Base-by-base conservation (phyloP, 2,329 filamentous ascomycete species). In the Calonectria leucothoes region DNA sequence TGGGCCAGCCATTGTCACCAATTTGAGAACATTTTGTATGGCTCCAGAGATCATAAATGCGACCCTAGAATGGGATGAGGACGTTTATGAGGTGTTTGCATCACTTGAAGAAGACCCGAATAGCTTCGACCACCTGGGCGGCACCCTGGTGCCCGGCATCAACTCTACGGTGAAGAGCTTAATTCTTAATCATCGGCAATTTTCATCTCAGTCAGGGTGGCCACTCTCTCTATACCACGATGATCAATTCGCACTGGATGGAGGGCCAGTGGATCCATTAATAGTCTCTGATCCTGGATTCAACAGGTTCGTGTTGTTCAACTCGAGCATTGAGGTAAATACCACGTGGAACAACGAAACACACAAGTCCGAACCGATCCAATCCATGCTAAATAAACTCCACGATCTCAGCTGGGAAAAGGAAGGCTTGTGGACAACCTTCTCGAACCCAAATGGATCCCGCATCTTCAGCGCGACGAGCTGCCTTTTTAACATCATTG, bases 371-470 rank as follows among this genome's bases (percentile, higher is more conserved):
- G 39, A 45, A 3, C 17, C 20, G 3, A 20, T n/a, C 4, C 17
- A n/a, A 17, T 45, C 39, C 20, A 45, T 45, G 39, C 39, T 45
- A 1, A 10, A 45, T n/a, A 20, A n/a, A 10, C 5, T 74, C 2
- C 65, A 39, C 8, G 37, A 72, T 25, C 6, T 17, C 0, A 69
- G 39, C 1, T 39, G 31, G 3, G 11, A 2, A 1, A 15, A 20
- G 0, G 33, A 61, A 0, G 55, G 35, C 0, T 8, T 48, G 0
- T 76, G 75, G 71, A 72, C 66, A 0, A 20, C 8, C 42, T 23
- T 0, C 5, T 25, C 3, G 10, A 1, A 45, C 11, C 39, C 3
- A 1, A n/a, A 0, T 0, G 49, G 23, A 0, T 48, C 39, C 0
- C 27, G 75, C 0, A 10, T 70, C 0, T 65, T 75, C 3, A 42